Conservation (phyloP, 805 yeast genomes). For the Wickerhamomyces mucosus region DNA sequence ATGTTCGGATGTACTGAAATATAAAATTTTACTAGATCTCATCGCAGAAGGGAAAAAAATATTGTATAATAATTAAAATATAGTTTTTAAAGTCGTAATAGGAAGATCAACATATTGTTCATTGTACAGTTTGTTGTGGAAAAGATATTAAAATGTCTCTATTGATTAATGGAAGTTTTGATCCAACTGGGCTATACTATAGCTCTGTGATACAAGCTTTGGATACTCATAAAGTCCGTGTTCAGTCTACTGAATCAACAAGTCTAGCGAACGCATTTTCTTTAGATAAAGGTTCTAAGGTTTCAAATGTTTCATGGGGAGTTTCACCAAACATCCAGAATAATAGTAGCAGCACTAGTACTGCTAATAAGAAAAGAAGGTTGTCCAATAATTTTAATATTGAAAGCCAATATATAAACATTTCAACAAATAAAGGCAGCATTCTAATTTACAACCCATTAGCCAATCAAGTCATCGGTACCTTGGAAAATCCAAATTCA, state of each 20-base stretch:
- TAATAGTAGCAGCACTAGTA: no score
- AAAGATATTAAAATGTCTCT: slow-evolving; percentile 7
- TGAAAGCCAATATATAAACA: slow-evolving; percentile 40
- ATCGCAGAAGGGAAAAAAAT: no score
- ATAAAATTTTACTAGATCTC: no score
- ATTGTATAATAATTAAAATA: no score
- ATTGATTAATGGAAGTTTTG: slow-evolving; percentile 31
- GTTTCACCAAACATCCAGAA: slow-evolving; percentile 13
- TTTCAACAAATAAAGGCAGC: slow-evolving; percentile 60
- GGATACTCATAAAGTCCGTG: slow-evolving; percentile 61
- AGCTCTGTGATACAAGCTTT: slow-evolving; percentile 61
- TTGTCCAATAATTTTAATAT: slow-evolving; percentile 11
- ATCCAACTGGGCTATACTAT: slow-evolving; percentile 49
- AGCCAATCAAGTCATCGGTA: slow-evolving; percentile 45
- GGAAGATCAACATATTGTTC: no score
- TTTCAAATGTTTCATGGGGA: slow-evolving; percentile 48
- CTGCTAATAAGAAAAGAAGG: slow-evolving; percentile 17
- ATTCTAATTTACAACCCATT: slow-evolving; percentile 60
- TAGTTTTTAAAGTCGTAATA: no score
- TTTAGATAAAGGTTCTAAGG: slow-evolving; percentile 40
- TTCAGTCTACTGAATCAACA: slow-evolving; percentile 42
- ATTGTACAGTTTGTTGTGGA: no score
- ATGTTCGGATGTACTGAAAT: no score
- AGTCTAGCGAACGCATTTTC: slow-evolving; percentile 37
- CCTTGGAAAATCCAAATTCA: slow-evolving; percentile 36